Base-by-base conservation (phyloP, 2,329 filamentous ascomycete genomes). In the Alternaria burnsii region DNA sequence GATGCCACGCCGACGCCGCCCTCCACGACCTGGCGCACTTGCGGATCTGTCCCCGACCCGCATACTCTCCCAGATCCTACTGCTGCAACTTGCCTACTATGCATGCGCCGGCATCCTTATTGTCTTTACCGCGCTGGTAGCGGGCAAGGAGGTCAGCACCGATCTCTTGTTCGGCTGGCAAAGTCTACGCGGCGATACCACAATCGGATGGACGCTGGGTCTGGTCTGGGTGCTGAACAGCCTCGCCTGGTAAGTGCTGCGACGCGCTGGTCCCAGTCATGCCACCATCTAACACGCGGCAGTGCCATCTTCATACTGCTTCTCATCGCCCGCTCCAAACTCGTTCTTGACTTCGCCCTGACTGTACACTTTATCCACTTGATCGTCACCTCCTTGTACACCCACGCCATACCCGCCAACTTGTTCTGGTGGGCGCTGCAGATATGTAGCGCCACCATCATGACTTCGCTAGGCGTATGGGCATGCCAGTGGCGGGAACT, bases 341-440 rank as follows among this genome's bases (percentile, higher is more conserved):
- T 98, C 62, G 91, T 98, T 52, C 93, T 93, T 68, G 95, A 99
- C 80, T 99, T 98, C 78, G 92, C 93, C 32, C 83, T 97, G 24
- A 97, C 94, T 3, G 86, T 97, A 18, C 93, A 97, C 81, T 86
- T 91, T 76, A 82, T 97, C 42, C 92, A 97, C 77, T 86, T 97
- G 54, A 66, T 95, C 71, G 79, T 92, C 71, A 91, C 92, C 28
- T 89, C 89, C 20, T 77, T 97, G 34, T 97, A 97, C 79, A 90
- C 91, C 3, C 88, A 88, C 71, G 85, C 87, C 10, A 76, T 98
- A 28, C 95, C 95, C 1, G 84, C 86, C 10, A 89, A 94, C 77
- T 81, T 88, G 65, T 90, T 96, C 71, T 99, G 95, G 95, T 99
- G 95, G 94, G 82, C 81, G 2, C 77, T 91, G 1, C 89, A 91